Percentiles rank a stretch among this genome's conserved stretches.
phyloP scores from a whole-genome alignment of 116 monocot genomes.

The Posidonia oceanica region DNA sequence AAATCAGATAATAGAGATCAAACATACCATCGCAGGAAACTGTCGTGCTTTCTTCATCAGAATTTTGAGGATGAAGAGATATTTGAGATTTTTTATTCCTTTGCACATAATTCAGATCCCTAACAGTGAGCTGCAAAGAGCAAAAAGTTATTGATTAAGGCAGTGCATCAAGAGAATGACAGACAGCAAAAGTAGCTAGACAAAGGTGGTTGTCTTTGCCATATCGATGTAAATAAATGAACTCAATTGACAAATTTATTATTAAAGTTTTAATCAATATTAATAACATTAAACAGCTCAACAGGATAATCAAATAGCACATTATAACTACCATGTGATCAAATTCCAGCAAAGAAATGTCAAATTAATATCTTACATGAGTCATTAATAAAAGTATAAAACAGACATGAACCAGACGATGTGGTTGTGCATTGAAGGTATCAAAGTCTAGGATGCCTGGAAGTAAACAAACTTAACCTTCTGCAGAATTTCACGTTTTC shows the following conservation, averaged over 20 bases:
- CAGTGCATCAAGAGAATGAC: not conserved
- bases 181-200: not conserved
- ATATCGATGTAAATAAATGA: no score
- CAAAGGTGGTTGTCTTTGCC: no score
- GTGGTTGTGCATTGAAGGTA: not conserved
- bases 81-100: not conserved
- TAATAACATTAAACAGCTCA: not conserved
- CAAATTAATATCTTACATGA: no score
- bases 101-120: constrained; percentile 43
- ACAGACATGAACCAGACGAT: no score
- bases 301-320: no score
- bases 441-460: not conserved
- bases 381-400: no score
- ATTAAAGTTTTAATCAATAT: not conserved
- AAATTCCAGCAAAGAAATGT: no score
- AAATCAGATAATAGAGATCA: not conserved
- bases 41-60: not conserved
- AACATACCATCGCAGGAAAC: not conserved
- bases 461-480: constrained; percentile 29
- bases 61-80: not conserved
- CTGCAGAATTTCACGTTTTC: constrained; percentile 22
- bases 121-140: constrained; percentile 33
- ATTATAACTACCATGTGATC: no score
- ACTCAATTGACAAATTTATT: no score
- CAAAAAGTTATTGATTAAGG: not conserved